These are phyloP conservation scores for Silene latifolia DNA, from an alignment of 148 eudicot genomes.

Conservation along the genomic window DNA sequence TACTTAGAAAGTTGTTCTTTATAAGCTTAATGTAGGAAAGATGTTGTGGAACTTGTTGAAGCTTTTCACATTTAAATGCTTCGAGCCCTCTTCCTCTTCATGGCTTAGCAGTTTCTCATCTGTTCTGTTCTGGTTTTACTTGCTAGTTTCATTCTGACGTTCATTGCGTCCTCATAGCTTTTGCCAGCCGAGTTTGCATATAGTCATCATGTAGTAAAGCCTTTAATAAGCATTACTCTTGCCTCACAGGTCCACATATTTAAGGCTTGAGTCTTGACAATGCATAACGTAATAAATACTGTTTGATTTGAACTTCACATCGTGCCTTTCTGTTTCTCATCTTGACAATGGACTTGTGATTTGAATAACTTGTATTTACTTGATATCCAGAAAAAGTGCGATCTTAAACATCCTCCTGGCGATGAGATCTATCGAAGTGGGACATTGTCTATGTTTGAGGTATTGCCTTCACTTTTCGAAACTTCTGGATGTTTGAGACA, in stretches of 20 bases:
- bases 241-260: background rate
- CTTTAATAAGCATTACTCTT: background rate
- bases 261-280: background rate
- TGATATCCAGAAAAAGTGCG: constrained; percentile 76
- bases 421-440: constrained; percentile 96
- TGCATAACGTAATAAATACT: background rate
- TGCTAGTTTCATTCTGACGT: background rate
- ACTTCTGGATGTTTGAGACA: background rate
- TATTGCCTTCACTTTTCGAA: constrained; percentile 14
- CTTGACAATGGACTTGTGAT: background rate
- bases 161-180: background rate
- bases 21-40: background rate
- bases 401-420: constrained; percentile 98
- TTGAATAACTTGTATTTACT: background rate
- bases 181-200: background rate
- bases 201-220: background rate
- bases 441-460: constrained; percentile 99
- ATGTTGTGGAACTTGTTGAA: background rate
- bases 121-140: background rate
- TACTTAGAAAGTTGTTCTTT: background rate
- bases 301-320: background rate
- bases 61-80: constrained; percentile 3
- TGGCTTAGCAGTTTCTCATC: background rate
- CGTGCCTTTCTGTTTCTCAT: background rate
- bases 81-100: background rate